phyloP scores from a whole-genome alignment of 2,329 filamentous ascomycete genomes.

The Biscogniauxia mediterranea region DNA sequence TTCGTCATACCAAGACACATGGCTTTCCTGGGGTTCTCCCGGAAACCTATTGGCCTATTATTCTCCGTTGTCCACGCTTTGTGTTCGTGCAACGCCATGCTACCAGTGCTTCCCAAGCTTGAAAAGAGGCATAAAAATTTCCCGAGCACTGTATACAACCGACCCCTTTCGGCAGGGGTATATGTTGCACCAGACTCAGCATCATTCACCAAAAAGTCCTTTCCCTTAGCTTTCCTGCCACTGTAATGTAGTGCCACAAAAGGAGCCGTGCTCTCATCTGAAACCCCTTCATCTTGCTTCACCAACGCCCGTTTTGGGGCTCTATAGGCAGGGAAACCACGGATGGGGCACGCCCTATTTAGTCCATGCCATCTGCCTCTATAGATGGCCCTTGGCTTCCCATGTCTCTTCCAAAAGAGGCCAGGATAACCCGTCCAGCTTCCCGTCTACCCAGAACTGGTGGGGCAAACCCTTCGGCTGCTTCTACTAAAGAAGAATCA shows the following conservation, averaged over 20 bases:
- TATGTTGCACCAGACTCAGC: slow-evolving; percentile 26
- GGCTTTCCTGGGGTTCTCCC: slow-evolving; percentile 21
- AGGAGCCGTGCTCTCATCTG: slow-evolving; percentile 32
- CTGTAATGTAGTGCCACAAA: slow-evolving; percentile 33
- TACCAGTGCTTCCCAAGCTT: slow-evolving; percentile 28
- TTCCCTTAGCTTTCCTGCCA: slow-evolving; percentile 28
- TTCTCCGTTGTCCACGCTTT: slow-evolving; percentile 27
- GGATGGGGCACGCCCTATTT: slow-evolving; percentile 18
- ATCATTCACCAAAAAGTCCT: slow-evolving; percentile 15
- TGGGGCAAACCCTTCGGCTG: slow-evolving; percentile 26
- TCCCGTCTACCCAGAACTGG: slow-evolving; percentile 31
- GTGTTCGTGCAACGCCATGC: slow-evolving; percentile 30
- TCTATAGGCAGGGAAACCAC: slow-evolving; percentile 4
- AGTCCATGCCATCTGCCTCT: slow-evolving; percentile 28
- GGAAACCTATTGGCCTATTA: slow-evolving; percentile 27
- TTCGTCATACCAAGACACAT: slow-evolving; percentile 33
- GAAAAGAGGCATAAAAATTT: slow-evolving; percentile 31
- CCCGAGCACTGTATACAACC: slow-evolving; percentile 38
- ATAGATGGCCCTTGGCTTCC: slow-evolving; percentile 1
- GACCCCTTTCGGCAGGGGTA: slow-evolving; percentile 20
- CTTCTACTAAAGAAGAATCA: slow-evolving; percentile 10
- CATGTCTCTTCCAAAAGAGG: not conserved
- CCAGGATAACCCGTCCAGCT: slow-evolving; percentile 27
- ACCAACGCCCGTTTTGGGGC: slow-evolving; percentile 20
- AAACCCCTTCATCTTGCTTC: slow-evolving; percentile 29